These are phyloP conservation scores for Quillaja saponaria DNA, from an alignment of 306 rosid genomes.

Conservation along the genomic window DNA sequence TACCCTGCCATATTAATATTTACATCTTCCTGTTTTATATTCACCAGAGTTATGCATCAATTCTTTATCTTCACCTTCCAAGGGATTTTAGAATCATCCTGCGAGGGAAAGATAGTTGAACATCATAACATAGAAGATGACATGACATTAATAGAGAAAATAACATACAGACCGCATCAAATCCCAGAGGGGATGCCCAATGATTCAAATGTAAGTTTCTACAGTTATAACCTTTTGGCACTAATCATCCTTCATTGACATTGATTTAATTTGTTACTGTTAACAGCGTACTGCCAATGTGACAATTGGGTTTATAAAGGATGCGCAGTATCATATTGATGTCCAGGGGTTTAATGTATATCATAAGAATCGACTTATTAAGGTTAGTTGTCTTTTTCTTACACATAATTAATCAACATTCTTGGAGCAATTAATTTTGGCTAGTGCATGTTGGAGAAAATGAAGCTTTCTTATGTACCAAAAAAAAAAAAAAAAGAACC, in stretches of 20 bases:
- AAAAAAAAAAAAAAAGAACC: too few relatives aligned
- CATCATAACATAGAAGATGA: constrained; percentile 11
- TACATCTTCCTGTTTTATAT: background rate
- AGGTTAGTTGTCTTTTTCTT: constrained; percentile 14
- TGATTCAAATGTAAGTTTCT: constrained; percentile 5
- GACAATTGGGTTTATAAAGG: constrained; percentile 18
- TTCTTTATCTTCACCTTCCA: constrained; percentile 15
- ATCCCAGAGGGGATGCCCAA: background rate
- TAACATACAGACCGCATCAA: constrained; percentile 4
- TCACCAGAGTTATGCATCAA: constrained; percentile 25
- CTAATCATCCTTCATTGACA: background rate
- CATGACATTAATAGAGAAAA: constrained; percentile 1
- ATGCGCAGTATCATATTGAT: constrained; percentile 23
- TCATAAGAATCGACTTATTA: constrained; percentile 21
- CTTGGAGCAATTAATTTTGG: too few relatives aligned
- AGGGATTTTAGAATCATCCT: constrained; percentile 4
- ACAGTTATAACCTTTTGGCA: background rate
- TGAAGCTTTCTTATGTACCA: too few relatives aligned
- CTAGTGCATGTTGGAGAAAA: too few relatives aligned
- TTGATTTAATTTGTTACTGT: background rate
- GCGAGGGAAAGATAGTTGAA: constrained; percentile 14
- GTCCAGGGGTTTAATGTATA: constrained; percentile 18
- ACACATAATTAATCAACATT: too few relatives aligned
- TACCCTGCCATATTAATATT: background rate
- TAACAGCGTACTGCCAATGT: background rate